Percentiles rank a stretch among this genome's conserved stretches.
phyloP scores from a whole-genome alignment of 805 yeast genomes.

The Zygosaccharomyces kombuchaensis region DNA sequence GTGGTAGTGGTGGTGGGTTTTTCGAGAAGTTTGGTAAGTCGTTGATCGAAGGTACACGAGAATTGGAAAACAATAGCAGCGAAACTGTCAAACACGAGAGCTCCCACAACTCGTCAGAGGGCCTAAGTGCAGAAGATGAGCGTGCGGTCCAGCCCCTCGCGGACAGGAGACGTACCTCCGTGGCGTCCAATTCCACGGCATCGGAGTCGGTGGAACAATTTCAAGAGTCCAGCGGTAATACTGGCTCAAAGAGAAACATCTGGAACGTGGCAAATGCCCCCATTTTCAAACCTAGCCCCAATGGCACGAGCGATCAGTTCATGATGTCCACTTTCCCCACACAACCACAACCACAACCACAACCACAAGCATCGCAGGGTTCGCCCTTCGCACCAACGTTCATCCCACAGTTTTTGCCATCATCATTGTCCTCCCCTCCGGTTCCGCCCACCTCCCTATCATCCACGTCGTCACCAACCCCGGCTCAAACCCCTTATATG shows the following conservation, averaged over 20 bases:
- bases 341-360: conserved; percentile 1
- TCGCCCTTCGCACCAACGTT: conserved; percentile 4
- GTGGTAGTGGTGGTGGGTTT: conserved; percentile 24
- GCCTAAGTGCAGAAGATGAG: neutral
- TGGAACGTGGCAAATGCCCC: conserved; percentile 32
- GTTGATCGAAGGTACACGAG: conserved; percentile 35
- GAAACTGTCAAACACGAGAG: neutral
- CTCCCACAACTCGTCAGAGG: neutral
- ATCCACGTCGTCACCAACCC: conserved; percentile 4
- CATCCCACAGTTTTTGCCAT: conserved; percentile 10
- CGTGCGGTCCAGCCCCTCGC: neutral
- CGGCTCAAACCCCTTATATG: conserved; percentile 9
- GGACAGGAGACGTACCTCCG: conserved; percentile 10
- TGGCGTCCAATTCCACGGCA: conserved; percentile 9
- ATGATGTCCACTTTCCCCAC: neutral
- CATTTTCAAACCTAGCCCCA: conserved; percentile 25
- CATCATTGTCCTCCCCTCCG: conserved; percentile 8
- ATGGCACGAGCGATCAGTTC: neutral
- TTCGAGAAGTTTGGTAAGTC: conserved; percentile 35
- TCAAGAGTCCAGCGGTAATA: conserved; percentile 5
- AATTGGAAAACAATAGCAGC: conserved; percentile 21
- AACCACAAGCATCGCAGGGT: conserved; percentile 1
- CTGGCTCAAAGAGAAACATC: conserved; percentile 14
- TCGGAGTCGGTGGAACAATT: conserved; percentile 6
- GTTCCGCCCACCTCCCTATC: neutral